Conservation (phyloP, 129 eudicot genomes). For the Centella asiatica region DNA sequence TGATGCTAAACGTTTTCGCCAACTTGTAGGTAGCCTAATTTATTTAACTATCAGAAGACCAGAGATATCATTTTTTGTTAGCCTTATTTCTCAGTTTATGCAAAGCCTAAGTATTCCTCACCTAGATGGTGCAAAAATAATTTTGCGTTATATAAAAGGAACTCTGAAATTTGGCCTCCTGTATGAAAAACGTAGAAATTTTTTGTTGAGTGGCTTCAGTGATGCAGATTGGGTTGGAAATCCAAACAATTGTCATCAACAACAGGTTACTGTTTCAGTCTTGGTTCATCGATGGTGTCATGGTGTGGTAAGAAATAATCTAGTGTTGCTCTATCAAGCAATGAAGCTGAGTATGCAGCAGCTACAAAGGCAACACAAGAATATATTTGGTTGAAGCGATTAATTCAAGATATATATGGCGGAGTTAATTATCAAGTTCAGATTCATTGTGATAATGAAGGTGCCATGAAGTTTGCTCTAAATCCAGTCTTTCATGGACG, state of each 20-base stretch:
- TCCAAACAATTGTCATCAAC: not conserved
- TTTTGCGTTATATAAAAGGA: too few species aligned
- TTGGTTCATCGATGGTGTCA: not conserved
- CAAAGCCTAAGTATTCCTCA: too few species aligned
- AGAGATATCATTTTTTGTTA: too few species aligned
- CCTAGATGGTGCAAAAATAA: not conserved
- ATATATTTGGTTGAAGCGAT: not conserved
- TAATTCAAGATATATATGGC: not conserved
- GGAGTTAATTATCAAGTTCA: not conserved
- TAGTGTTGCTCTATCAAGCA: not conserved
- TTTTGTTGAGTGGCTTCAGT: not conserved
- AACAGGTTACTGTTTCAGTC: not conserved
- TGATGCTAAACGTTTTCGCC: not conserved
- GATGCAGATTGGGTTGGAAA: not conserved
- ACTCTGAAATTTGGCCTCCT: not conserved
- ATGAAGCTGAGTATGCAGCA: not conserved
- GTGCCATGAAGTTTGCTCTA: not conserved
- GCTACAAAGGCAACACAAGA: not conserved
- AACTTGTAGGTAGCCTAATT: not conserved
- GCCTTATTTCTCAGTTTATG: too few species aligned
- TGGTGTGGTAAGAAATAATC: not conserved
- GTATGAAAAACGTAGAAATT: not conserved
- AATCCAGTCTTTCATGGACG: not conserved
- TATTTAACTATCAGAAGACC: too few species aligned
- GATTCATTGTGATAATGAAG: not conserved